Conservation (phyloP, 805 yeast genomes). For the Yamadazyma tumulicola region DNA sequence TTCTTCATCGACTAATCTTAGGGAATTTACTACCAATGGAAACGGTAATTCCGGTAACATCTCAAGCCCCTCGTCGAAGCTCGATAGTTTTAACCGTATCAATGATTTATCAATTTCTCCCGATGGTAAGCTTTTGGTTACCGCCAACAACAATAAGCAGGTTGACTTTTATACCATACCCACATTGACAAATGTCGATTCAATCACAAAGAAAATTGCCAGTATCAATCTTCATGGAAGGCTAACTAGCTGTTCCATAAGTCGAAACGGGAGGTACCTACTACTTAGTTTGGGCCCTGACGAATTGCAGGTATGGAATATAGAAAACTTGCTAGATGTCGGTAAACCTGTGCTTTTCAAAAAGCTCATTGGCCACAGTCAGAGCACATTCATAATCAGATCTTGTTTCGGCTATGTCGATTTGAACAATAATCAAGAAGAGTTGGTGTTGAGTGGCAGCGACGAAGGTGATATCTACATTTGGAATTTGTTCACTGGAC, state of each 20-base stretch:
- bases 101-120: conserved; percentile 67
- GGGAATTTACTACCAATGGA: neutral
- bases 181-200: conserved; percentile 25
- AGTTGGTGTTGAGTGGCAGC: conserved; percentile 73
- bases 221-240: conserved; percentile 52
- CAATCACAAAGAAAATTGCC: conserved; percentile 34
- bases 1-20: conserved; percentile 1
- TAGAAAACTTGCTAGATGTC: conserved; percentile 27
- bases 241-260: conserved; percentile 62
- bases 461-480: conserved; percentile 76
- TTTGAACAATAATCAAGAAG: conserved; percentile 43
- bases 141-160: conserved; percentile 61
- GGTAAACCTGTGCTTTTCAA: conserved; percentile 49
- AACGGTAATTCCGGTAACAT: too few species aligned
- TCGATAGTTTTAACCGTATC: conserved; percentile 43
- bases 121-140: conserved; percentile 58
- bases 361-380: conserved; percentile 70
- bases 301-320: conserved; percentile 81
- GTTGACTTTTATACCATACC: conserved; percentile 59
- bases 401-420: conserved; percentile 69
- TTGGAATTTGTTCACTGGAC: conserved; percentile 75
- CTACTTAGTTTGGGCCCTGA: conserved; percentile 68
- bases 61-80: too few species aligned
- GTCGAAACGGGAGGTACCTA: conserved; percentile 49
- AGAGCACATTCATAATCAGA: conserved; percentile 64